Evolutionary conservation across 257 asterid genomes (phyloP), one percentile per base, ranked within the genome.

Genomic region (Petunia secreta): DNA sequence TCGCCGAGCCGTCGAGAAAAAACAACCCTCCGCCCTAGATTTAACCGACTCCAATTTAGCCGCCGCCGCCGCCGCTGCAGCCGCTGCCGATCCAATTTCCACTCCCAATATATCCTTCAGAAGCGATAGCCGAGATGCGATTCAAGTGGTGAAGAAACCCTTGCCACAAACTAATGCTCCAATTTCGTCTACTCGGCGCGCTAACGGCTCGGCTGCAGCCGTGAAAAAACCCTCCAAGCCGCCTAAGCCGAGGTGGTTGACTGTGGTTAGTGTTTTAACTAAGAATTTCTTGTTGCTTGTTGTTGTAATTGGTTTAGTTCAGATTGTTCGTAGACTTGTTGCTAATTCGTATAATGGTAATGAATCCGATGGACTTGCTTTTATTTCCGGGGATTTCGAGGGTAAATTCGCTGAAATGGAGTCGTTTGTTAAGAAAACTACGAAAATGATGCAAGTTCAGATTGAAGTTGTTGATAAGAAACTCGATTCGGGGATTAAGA

Each of bases 371-470:
- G 88, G 87, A 11, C 53, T 88, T 37, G 77, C 89, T 9, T 80
- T 80, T 4, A 83, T 91, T 63, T 87, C 93, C 4, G 90, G 89
- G 81, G 91, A 87, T 87, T 84, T 85, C 2, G 90, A 91, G 1
- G 94, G 94, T 46, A 92, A 86, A 75, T 52, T 91, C 36, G 87
- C 90, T 1, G 91, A 91, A 78, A 80, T 91, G 81, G 92, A 90
- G 86, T 85, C 80, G 85, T 89, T 87, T 73, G 88, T 92, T 65
- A 88, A 84, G 50, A 90, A 80, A 73, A 85, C 94, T 1, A 67
- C 87, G 76, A 90, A 89, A 82, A 93, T 92, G 81, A 85, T 92
- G 94, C 98, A 93, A 83, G 91, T 95, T 46, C 98, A 95, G 86
- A 91, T 95, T 77, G 89, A 87, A 25, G 95, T 90, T 1, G 83